A percentile compares a stretch with the other conserved stretches of the same genome.
Evolutionary conservation across 1,139 yeast genomes (phyloP).

Genomic region (Spencermartinsiella ligniputridi): DNA sequence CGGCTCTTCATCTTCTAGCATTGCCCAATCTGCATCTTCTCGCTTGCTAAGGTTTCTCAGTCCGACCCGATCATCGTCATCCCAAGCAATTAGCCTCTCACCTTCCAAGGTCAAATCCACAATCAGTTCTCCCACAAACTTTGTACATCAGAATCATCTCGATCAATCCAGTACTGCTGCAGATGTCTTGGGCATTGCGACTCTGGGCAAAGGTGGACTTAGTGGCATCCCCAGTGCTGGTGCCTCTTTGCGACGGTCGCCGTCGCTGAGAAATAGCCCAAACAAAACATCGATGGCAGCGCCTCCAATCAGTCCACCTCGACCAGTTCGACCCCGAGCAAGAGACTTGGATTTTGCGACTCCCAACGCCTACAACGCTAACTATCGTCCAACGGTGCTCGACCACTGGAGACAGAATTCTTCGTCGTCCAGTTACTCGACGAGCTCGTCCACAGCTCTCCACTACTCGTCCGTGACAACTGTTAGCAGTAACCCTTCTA

Average conservation of each 20-base stretch:
- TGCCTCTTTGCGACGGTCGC: conserved; percentile 4
- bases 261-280: conserved; percentile 3
- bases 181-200: background rate
- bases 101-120: conserved; percentile 5
- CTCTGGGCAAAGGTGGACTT: background rate
- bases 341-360: background rate
- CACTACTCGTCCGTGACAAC: background rate
- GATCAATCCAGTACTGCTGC: conserved; percentile 17
- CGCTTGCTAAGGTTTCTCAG: conserved; percentile 9
- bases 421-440: conserved; percentile 7
- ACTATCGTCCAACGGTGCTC: background rate
- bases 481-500: background rate
- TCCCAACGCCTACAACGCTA: background rate
- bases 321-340: background rate
- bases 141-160: conserved; percentile 26
- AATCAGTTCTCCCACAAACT: conserved; percentile 26
- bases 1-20: background rate
- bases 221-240: background rate
- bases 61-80: conserved; percentile 7
- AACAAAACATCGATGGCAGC: background rate
- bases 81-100: background rate
- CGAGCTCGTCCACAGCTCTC: background rate
- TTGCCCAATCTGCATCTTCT: conserved; percentile 7
- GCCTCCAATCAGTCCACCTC: conserved; percentile 1
- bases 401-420: conserved; percentile 11